Percentiles rank a stretch among this genome's conserved stretches.
phyloP scores from a whole-genome alignment of 1,139 yeast genomes.

The Meyerozyma athensensis region DNA sequence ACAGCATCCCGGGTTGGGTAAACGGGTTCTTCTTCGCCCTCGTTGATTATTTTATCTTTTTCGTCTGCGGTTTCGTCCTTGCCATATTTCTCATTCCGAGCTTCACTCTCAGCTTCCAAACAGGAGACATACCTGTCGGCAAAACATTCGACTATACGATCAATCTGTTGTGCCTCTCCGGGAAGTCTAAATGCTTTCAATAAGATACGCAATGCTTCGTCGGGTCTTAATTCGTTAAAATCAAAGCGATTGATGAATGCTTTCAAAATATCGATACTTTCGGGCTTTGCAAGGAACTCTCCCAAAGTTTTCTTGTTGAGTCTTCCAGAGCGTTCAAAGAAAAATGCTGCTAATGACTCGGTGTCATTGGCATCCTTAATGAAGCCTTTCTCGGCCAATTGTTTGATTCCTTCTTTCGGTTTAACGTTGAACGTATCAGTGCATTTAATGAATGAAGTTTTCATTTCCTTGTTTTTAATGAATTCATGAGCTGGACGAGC shows the following conservation, averaged over 20 bases:
- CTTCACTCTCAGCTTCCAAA: conserved; percentile 25
- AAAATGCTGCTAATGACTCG: conserved; percentile 66
- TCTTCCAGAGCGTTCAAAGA: conserved; percentile 74
- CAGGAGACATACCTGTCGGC: conserved; percentile 72
- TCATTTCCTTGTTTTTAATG: conserved; percentile 51
- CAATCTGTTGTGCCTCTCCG: conserved; percentile 96
- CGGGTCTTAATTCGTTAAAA: conserved; percentile 74
- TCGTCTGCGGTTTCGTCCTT: conserved; percentile 16
- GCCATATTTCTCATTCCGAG: conserved; percentile 10
- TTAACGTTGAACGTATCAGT: conserved; percentile 70
- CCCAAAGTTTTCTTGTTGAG: conserved; percentile 86
- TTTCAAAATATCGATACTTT: conserved; percentile 54
- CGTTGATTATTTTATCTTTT: conserved; percentile 4
- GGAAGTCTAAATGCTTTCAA: conserved; percentile 86
- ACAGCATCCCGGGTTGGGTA: conserved; percentile 71
- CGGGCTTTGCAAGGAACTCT: conserved; percentile 75
- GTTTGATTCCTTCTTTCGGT: conserved; percentile 69
- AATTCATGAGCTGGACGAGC: conserved; percentile 22
- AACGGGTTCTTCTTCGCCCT: conserved; percentile 34
- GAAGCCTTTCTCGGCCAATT: conserved; percentile 59
- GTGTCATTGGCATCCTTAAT: conserved; percentile 50
- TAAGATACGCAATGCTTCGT: conserved; percentile 83
- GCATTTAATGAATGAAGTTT: conserved; percentile 69
- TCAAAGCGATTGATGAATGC: conserved; percentile 70
- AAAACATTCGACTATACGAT: conserved; percentile 81